These are phyloP conservation scores for Pseudocercospora pini-densiflorae DNA, from an alignment of 2,329 filamentous ascomycete species.

Conservation along the genomic window DNA sequence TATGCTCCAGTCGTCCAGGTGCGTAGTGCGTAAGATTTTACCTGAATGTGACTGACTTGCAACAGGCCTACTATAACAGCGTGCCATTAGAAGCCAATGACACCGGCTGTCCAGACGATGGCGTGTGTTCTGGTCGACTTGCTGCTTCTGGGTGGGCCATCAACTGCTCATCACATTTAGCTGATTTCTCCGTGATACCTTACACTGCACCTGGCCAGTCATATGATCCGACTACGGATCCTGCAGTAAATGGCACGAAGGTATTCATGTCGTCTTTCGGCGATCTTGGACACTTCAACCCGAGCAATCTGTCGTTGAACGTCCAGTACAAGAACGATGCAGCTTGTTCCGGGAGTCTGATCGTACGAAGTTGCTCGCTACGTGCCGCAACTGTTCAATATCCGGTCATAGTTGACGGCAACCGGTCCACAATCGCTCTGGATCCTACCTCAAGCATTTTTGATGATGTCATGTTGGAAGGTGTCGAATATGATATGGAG, in stretches of 20 bases:
- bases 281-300: background rate
- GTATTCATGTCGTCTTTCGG: background rate
- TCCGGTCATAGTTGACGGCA: conserved; percentile 18
- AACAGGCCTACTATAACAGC: conserved; percentile 6
- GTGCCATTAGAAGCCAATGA: background rate
- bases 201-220: background rate
- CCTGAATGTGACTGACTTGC: background rate
- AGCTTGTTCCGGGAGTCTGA: conserved; percentile 4
- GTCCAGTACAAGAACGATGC: conserved; percentile 15
- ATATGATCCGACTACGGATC: background rate
- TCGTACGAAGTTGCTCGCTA: conserved; percentile 18
- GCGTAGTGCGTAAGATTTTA: background rate
- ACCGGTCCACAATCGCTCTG: conserved; percentile 17
- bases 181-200: background rate
- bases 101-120: conserved; percentile 9
- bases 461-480: conserved; percentile 6
- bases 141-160: conserved; percentile 5
- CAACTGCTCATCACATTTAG: conserved; percentile 1
- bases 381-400: conserved; percentile 14
- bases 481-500: background rate
- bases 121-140: conserved; percentile 11
- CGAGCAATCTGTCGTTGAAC: background rate
- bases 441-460: conserved; percentile 8
- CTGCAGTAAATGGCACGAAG: background rate
- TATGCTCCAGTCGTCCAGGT: conserved; percentile 15